Percentiles rank a stretch among this genome's conserved stretches.
Conservation (phyloP, 2,329 filamentous ascomycete species). For the Aspergillus sp. region DNA sequence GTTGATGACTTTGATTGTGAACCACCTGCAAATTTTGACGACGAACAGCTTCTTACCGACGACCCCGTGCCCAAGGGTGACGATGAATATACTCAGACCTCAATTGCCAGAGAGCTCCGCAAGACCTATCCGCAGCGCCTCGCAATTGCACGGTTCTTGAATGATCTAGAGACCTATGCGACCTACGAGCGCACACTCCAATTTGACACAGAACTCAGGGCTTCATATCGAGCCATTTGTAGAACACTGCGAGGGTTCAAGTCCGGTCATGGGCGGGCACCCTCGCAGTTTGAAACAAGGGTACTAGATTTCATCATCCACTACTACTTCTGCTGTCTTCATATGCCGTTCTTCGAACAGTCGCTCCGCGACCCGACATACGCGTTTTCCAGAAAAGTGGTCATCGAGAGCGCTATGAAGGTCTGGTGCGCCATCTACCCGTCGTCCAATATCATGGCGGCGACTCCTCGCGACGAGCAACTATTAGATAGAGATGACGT, state of each 20-base stretch:
- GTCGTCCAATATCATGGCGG: slow-evolving; percentile 14
- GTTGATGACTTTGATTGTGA: slow-evolving; percentile 38
- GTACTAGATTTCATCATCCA: slow-evolving; percentile 30
- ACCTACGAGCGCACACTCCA: slow-evolving; percentile 26
- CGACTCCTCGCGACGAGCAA: slow-evolving; percentile 5
- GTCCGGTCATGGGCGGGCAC: neutral
- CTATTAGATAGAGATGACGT: slow-evolving; percentile 32
- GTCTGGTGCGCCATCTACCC: slow-evolving; percentile 46
- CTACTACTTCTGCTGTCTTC: slow-evolving; percentile 29
- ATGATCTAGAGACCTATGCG: slow-evolving; percentile 20
- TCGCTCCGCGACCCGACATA: slow-evolving; percentile 24
- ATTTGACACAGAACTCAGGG: slow-evolving; percentile 46
- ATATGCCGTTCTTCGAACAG: slow-evolving; percentile 28
- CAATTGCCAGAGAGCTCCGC: slow-evolving; percentile 37
- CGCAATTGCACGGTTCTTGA: slow-evolving; percentile 31
- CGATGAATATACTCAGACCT: slow-evolving; percentile 33
- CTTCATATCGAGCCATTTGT: slow-evolving; percentile 44
- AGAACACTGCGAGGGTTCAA: slow-evolving; percentile 24
- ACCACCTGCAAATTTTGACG: slow-evolving; percentile 41
- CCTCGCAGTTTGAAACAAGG: slow-evolving; percentile 19
- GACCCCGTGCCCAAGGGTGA: slow-evolving; percentile 30
- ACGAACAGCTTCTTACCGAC: slow-evolving; percentile 36
- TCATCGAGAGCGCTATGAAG: slow-evolving; percentile 51
- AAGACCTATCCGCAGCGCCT: slow-evolving; percentile 39
- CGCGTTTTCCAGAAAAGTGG: slow-evolving; percentile 52